A percentile compares a stretch with the other conserved stretches of the same genome.
Conservation (phyloP, 768 basidiomycete genomes). For the Termitomyces sp. region DNA sequence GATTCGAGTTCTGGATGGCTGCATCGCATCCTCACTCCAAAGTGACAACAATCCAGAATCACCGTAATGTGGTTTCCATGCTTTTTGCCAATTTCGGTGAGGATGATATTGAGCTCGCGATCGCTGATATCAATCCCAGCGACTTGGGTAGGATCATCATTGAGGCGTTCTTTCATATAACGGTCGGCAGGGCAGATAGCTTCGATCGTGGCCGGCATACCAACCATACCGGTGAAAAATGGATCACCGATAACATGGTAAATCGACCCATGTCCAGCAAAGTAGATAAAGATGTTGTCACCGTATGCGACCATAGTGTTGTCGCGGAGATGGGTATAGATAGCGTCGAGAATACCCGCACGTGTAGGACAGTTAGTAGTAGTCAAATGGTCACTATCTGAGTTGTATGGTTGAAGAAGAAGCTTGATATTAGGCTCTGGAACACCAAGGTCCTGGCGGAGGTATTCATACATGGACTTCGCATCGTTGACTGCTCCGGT, state of each 20-base stretch:
- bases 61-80: background rate
- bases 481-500: background rate
- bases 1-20: no score
- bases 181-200: background rate
- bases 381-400: background rate
- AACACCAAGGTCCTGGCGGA: background rate
- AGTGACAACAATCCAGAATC: background rate
- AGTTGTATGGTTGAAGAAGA: background rate
- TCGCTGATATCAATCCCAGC: background rate
- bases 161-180: background rate
- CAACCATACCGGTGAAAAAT: background rate
- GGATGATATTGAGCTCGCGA: background rate
- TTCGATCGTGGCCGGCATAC: background rate
- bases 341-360: background rate
- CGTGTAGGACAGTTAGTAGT: background rate
- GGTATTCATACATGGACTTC: background rate
- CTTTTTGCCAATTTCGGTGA: background rate
- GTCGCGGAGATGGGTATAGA: background rate
- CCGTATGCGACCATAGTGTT: no score
- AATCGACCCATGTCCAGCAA: background rate
- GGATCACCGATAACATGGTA: background rate
- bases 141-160: background rate
- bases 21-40: background rate
- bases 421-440: background rate
- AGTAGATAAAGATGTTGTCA: background rate